Conservation (phyloP, 2,329 filamentous ascomycete species). For the Fusarium bactridioides region DNA sequence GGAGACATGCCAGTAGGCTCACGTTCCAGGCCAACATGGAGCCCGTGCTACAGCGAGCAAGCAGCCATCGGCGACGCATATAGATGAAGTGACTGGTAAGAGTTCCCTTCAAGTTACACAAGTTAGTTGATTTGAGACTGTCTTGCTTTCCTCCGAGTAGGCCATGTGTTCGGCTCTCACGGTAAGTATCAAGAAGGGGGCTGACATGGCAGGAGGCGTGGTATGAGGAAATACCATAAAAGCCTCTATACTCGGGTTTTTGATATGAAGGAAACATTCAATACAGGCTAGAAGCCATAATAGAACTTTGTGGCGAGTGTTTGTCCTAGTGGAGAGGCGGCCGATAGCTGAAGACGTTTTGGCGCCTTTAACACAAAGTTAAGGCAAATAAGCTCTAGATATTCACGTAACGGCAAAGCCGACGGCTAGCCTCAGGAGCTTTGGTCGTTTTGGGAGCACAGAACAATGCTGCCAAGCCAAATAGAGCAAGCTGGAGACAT, state of each 20-base stretch:
- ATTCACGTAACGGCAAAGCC: conserved; percentile 15
- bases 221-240: not conserved
- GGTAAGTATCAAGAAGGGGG: not conserved
- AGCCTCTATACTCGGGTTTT: not conserved
- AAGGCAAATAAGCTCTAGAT: conserved; percentile 8
- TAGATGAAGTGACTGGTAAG: not conserved
- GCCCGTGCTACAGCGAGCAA: not conserved
- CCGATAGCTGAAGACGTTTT: conserved; percentile 1
- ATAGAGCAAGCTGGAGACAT: not conserved
- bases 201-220: not conserved
- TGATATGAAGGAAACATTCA: not conserved
- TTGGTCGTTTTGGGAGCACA: not conserved
- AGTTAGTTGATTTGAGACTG: not conserved
- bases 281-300: not conserved
- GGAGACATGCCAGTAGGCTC: conserved; percentile 2
- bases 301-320: not conserved
- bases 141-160: not conserved
- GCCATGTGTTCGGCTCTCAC: not conserved
- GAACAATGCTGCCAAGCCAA: conserved; percentile 1
- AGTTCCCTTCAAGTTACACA: not conserved
- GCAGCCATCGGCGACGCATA: not conserved
- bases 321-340: not conserved
- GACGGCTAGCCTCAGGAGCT: not conserved
- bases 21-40: not conserved
- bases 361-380: not conserved